Conservation (phyloP, 2,329 filamentous ascomycete genomes). For the Penicillium polonicum region DNA sequence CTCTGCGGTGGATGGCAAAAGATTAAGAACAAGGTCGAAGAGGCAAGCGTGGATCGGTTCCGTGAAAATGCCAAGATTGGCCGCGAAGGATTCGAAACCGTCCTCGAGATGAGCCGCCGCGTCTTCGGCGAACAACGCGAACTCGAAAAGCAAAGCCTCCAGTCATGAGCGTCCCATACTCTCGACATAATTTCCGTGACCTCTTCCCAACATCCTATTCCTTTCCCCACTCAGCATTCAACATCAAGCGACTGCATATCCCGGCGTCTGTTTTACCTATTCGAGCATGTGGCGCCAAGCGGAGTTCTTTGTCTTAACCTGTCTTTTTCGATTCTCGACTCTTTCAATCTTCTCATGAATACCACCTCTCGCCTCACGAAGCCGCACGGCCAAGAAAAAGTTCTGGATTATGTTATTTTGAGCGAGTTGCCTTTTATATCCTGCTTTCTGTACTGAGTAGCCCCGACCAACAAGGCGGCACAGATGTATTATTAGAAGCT, state of each 20-base stretch:
- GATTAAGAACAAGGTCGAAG: conserved; percentile 94
- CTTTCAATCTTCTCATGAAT: conserved; percentile 9
- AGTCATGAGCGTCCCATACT: conserved; percentile 19
- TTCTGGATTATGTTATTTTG: conserved; percentile 7
- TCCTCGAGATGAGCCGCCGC: conserved; percentile 86
- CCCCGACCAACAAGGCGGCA: conserved; percentile 1
- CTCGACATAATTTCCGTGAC: background rate
- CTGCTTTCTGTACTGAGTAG: background rate
- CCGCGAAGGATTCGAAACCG: conserved; percentile 90
- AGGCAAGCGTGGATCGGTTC: conserved; percentile 84
- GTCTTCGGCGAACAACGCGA: conserved; percentile 89
- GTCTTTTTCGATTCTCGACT: conserved; percentile 3
- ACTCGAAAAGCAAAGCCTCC: conserved; percentile 50
- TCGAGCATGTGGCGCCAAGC: conserved; percentile 24
- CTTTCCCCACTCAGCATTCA: conserved; percentile 10
- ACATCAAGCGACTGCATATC: conserved; percentile 35
- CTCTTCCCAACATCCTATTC: background rate
- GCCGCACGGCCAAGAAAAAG: conserved; percentile 17
- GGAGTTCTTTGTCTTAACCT: conserved; percentile 22
- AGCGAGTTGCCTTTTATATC: conserved; percentile 3
- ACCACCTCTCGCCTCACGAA: conserved; percentile 9
- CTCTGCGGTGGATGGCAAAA: conserved; percentile 96
- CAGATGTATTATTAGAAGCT: conserved; percentile 16
- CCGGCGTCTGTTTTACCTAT: conserved; percentile 27
- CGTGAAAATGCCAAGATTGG: conserved; percentile 88